Base-by-base conservation (phyloP, 2,329 filamentous ascomycete genomes). In the Neobulgaria alba region DNA sequence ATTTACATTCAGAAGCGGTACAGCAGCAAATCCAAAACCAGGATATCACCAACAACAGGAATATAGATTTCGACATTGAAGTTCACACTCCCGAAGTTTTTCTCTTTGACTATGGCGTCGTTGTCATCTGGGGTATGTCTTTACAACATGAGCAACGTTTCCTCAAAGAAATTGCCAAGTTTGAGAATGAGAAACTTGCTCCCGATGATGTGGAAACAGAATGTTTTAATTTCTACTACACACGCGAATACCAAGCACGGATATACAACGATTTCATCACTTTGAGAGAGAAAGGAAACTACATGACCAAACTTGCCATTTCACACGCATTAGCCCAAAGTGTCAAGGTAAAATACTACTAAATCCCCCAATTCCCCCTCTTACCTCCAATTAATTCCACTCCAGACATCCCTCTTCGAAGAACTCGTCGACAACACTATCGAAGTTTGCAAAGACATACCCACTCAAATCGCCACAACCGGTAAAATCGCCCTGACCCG, bases 181-280 rank as follows among this genome's bases (percentile, higher is more conserved):
- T 96, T 54, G 92, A 95, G 62, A 75, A 79, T 30, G 90, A 95
- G 59, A 95, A 95, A 62, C 73, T 96, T 36, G 79, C 79, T 18
- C 77, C 82, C 9, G 89, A 94, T 57, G 87, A 95, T 53, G 81
- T 95, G 20, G 90, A 98, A 66, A 86, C 88, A 34, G 92, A 98
- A 63, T 87, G 90, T 57, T 98, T 98, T 72, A 98, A 98, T 62
- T 98, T 96, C 63, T 98, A 98, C 69, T 96, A 98, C 67, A 96
- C 92, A 3, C 77, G 85, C 56, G 90, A 96, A 60, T 98, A 98
- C 61, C 93, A 98, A 65, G 87, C 92, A 16, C 82, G 92, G 38
- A 98, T 98, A 62, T 98, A 98, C 73, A 98, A 98, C 64, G 92
- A 98, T 64, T 98, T 98, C 57, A 98, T 98, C 63, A 92, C 86